A percentile compares a stretch with the other conserved stretches of the same genome.
phyloP scores from a whole-genome alignment of 2,329 filamentous ascomycete genomes.

The Tolypocladium ovalisporum region DNA sequence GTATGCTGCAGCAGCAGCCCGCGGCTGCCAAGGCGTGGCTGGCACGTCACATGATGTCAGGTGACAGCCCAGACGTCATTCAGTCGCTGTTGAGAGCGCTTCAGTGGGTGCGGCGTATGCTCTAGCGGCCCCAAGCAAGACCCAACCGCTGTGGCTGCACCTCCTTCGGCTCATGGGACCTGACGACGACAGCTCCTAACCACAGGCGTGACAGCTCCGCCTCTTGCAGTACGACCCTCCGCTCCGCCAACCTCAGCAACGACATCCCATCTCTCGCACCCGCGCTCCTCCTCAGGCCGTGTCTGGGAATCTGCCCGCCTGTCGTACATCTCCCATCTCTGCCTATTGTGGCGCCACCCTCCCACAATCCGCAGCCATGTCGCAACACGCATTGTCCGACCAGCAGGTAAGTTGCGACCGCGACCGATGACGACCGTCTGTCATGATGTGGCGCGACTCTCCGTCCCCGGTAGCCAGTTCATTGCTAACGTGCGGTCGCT shows the following conservation, averaged over 20 bases:
- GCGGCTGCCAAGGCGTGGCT: constrained; percentile 11
- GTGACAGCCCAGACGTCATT: constrained; percentile 7
- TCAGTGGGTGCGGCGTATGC: not conserved
- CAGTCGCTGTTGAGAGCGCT: not conserved
- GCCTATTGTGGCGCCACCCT: constrained; percentile 11
- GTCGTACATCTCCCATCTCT: constrained; percentile 4
- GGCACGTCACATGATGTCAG: constrained; percentile 19
- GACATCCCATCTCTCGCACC: not conserved
- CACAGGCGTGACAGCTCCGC: constrained; percentile 18
- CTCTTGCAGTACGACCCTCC: constrained; percentile 1
- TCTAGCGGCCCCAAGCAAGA: not conserved
- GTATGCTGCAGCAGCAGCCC: not conserved
- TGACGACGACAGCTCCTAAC: not conserved
- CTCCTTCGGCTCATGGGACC: not conserved
- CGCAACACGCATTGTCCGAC: constrained; percentile 94
- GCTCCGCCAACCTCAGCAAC: constrained; percentile 5
- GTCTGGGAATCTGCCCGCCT: not conserved
- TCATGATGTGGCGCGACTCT: constrained; percentile 9
- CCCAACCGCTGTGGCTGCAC: not conserved
- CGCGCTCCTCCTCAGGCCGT: not conserved
- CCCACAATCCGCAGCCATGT: constrained; percentile 53
- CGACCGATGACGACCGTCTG: constrained; percentile 4
- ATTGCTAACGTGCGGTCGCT: not conserved
- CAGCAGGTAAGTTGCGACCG: constrained; percentile 60
- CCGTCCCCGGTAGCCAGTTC: not conserved